A percentile compares a stretch with the other conserved stretches of the same genome.
phyloP scores from a whole-genome alignment of 2,329 filamentous ascomycete genomes.

The Coleophoma eucalyptorum region DNA sequence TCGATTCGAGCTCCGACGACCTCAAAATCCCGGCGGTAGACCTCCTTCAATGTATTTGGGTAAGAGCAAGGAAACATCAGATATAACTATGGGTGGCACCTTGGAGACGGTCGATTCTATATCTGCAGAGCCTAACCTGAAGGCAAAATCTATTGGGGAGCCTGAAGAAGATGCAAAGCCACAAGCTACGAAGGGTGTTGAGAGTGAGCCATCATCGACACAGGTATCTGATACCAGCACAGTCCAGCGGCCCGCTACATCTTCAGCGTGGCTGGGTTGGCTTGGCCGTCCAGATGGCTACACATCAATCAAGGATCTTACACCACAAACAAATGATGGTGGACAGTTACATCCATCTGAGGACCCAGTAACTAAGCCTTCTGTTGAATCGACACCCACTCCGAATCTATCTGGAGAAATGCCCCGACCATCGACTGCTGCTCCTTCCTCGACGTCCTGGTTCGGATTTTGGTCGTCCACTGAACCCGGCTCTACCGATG shows the following conservation, averaged over 20 bases:
- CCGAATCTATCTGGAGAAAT: too few species aligned
- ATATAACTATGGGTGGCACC: slow-evolving; percentile 23
- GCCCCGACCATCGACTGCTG: too few species aligned
- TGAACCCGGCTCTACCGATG: slow-evolving; percentile 15
- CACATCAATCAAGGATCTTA: slow-evolving; percentile 9
- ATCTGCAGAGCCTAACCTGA: not conserved
- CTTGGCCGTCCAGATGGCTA: slow-evolving; percentile 29
- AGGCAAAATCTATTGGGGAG: not conserved
- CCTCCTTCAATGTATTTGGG: slow-evolving; percentile 27
- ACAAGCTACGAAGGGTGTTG: too few species aligned
- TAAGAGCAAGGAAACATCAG: slow-evolving; percentile 28
- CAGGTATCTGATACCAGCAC: not conserved
- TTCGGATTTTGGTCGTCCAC: slow-evolving; percentile 24
- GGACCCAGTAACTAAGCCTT: not conserved
- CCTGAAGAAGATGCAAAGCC: too few species aligned
- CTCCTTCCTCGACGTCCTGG: slow-evolving; percentile 19
- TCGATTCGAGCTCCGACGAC: slow-evolving; percentile 22
- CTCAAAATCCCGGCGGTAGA: slow-evolving; percentile 12
- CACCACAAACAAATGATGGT: not conserved
- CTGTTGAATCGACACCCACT: too few species aligned
- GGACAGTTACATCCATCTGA: not conserved
- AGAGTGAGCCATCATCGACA: too few species aligned
- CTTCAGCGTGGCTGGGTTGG: slow-evolving; percentile 55
- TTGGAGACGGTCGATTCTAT: slow-evolving; percentile 3
- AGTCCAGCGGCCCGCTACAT: slow-evolving; percentile 17